Evolutionary conservation across 176 grass and related monocot species (phyloP), one percentile per base, ranked within the genome.

Genomic region (Zea luxurians): DNA sequence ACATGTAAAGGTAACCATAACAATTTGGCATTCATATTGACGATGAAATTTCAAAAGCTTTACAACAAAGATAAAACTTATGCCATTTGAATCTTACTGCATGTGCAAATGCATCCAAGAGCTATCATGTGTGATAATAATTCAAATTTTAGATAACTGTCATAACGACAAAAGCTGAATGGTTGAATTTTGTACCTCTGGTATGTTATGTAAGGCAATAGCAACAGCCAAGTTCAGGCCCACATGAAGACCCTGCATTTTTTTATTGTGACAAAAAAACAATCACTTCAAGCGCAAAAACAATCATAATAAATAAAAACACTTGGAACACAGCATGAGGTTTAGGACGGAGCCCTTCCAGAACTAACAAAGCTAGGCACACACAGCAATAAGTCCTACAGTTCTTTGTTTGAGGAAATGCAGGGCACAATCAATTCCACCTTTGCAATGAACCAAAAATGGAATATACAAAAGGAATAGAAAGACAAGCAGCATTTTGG

Each of bases 121-220:
- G 10, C 17, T 63, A 53, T 61, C 18, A 38, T 45, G 18, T 37
- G 20, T 50, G 55, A 1, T 4, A 75, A 64, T n/a, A 66, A 63
- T 70, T 46, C 9, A 57, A 41, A 81, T 34, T 18, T n/a, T 43
- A 66, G 18, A 80, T 62, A 20, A 60, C 61, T 54, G 34, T 68
- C 27, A 63, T 70, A 42, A 80, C 2, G 68, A 69, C 37, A 82
- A 80, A 69, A 42, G 15, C 10, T 58, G 4, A 52, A 46, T 60
- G 16, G 8, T 74, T 59, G 6, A 63, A 54, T 74, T 80, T 3
- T 81, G 13, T 79, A 98, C 95, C 91, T 98, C 95, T n/a, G 95
- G 95, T 85, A 98, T 94, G 77, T 98, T 98, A 74, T 98, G 95
- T 66, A 98, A 85, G 77, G 95, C 95, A 81, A 98, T 98, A 74